These are phyloP conservation scores for Alternaria infectoria DNA, from an alignment of 2,329 filamentous ascomycete species.

Conservation along the genomic window DNA sequence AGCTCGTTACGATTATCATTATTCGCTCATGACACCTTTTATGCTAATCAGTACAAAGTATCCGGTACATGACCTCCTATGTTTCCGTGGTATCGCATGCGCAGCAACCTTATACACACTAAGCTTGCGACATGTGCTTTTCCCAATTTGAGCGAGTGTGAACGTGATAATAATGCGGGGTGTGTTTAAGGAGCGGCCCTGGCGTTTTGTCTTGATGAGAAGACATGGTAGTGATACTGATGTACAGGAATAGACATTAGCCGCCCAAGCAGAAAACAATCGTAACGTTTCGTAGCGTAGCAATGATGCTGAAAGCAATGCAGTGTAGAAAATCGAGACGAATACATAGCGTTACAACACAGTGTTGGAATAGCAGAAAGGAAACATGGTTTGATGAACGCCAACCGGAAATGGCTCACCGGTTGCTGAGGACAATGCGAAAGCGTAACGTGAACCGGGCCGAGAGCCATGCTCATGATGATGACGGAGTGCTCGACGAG, in stretches of 20 bases:
- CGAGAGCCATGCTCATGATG: background rate
- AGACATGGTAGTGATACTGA: background rate
- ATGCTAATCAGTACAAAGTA: conserved; percentile 7
- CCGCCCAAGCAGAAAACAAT: background rate
- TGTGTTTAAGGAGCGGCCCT: conserved; percentile 26
- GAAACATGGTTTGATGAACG: background rate
- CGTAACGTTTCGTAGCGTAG: background rate
- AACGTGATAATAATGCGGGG: background rate
- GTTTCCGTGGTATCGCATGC: background rate
- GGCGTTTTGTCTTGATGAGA: conserved; percentile 16
- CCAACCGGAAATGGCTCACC: background rate
- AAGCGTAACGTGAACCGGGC: background rate
- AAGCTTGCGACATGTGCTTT: background rate
- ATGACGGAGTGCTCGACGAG: background rate
- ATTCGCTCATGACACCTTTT: background rate
- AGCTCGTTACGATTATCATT: background rate
- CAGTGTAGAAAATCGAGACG: background rate
- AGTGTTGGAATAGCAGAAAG: background rate
- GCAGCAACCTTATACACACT: conserved; percentile 1
- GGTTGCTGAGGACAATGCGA: background rate
- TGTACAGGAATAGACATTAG: background rate
- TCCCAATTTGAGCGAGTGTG: background rate
- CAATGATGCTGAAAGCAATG: background rate
- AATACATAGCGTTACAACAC: background rate
- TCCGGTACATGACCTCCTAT: conserved; percentile 4